Conservation (phyloP, 805 yeast genomes). For the Lipomyces sp. region DNA sequence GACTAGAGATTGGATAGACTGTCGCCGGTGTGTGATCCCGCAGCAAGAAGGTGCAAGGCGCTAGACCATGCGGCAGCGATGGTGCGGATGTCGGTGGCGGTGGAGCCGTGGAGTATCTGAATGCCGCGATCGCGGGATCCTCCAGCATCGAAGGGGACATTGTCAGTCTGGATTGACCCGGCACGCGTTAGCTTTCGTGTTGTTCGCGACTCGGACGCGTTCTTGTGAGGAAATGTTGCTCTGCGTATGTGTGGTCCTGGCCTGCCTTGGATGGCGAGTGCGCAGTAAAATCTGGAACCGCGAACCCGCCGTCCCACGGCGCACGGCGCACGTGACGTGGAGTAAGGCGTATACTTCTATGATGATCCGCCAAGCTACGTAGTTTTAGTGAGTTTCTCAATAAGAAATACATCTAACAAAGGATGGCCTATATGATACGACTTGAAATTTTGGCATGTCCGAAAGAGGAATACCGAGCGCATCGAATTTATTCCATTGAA, state of each 20-base stretch:
- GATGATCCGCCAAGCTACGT: too few relatives aligned
- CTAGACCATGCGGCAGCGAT: constrained; percentile 45
- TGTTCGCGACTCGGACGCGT: constrained; percentile 9
- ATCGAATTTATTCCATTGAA: too few relatives aligned
- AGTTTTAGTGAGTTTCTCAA: too few relatives aligned
- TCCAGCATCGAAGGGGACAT: constrained; percentile 29
- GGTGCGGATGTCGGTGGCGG: constrained; percentile 49
- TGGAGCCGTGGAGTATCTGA: constrained; percentile 22
- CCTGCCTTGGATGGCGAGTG: not conserved
- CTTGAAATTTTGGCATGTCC: too few relatives aligned
- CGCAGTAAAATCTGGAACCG: constrained; percentile 8
- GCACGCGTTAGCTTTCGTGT: constrained; percentile 7
- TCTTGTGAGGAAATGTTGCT: constrained; percentile 6
- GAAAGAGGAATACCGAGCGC: too few relatives aligned
- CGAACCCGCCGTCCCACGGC: constrained; percentile 12
- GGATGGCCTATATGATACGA: too few relatives aligned
- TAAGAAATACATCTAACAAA: too few relatives aligned
- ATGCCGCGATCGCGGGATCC: constrained; percentile 35
- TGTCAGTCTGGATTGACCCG: not conserved
- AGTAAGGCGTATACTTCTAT: too few relatives aligned
- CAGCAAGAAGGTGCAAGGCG: constrained; percentile 74
- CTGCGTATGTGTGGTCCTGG: constrained; percentile 21
- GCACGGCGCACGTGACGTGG: constrained; percentile 6
- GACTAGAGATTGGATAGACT: constrained; percentile 77
- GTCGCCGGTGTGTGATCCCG: constrained; percentile 94